phyloP scores from a whole-genome alignment of 805 yeast genomes.

The Millerozyma miso region DNA sequence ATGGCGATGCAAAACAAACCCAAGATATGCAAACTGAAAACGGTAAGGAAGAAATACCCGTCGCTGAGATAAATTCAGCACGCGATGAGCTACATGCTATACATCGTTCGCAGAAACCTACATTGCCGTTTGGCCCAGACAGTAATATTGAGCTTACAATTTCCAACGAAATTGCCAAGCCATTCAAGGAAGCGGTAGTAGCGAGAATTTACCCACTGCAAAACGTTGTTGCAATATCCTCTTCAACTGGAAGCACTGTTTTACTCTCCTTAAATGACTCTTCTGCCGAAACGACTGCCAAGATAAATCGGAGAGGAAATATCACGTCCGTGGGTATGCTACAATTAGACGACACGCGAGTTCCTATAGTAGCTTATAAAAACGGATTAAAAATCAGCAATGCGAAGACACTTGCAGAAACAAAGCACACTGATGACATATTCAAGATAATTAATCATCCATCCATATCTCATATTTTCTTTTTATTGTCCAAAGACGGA shows the following conservation, averaged over 20 bases:
- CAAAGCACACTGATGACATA: conserved; percentile 9
- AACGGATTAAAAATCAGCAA: conserved; percentile 13
- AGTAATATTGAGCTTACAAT: conserved; percentile 10
- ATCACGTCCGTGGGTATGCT: conserved; percentile 12
- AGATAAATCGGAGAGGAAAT: conserved; percentile 12
- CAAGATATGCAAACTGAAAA: neutral
- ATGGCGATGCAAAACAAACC: conserved; percentile 1
- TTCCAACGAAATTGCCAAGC: conserved; percentile 5
- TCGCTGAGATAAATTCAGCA: conserved; percentile 21
- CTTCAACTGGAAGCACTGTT: conserved; percentile 12
- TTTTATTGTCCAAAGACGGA: conserved; percentile 19
- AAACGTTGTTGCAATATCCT: conserved; percentile 7
- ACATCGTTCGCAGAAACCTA: conserved; percentile 32
- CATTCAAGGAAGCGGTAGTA: conserved; percentile 9
- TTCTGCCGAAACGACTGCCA: conserved; percentile 8
- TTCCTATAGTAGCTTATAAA: conserved; percentile 18
- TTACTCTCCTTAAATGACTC: conserved; percentile 6
- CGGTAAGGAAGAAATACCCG: conserved; percentile 13
- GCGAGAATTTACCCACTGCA: conserved; percentile 4
- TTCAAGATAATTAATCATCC: conserved; percentile 31
- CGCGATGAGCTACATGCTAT: conserved; percentile 29
- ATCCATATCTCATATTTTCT: conserved; percentile 19
- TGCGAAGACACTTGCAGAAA: conserved; percentile 2
- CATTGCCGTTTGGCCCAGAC: conserved; percentile 14
- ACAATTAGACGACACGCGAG: conserved; percentile 6